Evolutionary conservation across 2,329 filamentous ascomycete species (phyloP).

Genomic region (Fusarium newnesense): DNA sequence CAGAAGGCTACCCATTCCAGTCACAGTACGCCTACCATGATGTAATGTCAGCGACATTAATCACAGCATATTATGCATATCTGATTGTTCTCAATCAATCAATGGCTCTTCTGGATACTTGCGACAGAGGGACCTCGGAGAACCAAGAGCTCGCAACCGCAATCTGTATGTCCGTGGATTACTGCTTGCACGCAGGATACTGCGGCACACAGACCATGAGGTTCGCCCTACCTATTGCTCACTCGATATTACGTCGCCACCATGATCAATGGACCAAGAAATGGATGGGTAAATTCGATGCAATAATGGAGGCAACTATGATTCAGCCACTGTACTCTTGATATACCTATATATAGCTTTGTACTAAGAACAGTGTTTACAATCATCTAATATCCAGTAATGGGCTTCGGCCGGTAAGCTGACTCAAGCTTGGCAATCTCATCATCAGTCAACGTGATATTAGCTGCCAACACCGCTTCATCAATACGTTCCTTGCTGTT

Average conservation of each 20-base stretch:
- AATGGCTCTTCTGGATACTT: accelerated
- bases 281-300: background rate
- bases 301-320: background rate
- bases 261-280: background rate
- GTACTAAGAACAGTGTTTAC: accelerated
- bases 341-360: accelerated
- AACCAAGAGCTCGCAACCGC: accelerated
- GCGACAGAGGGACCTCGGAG: accelerated
- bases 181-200: background rate
- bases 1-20: accelerated
- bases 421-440: background rate
- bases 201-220: background rate
- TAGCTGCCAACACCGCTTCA: background rate
- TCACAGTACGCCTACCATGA: background rate
- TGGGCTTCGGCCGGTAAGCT: accelerated
- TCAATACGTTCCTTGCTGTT: background rate
- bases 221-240: background rate
- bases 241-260: accelerated
- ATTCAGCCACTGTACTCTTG: background rate
- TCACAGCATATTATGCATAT: background rate
- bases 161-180: background rate
- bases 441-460: background rate
- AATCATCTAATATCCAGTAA: background rate
- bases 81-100: background rate
- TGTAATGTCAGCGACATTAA: background rate